Evolutionary conservation across 78 protist species (phyloP).

Genomic region (Dictyostelium citrinum): DNA sequence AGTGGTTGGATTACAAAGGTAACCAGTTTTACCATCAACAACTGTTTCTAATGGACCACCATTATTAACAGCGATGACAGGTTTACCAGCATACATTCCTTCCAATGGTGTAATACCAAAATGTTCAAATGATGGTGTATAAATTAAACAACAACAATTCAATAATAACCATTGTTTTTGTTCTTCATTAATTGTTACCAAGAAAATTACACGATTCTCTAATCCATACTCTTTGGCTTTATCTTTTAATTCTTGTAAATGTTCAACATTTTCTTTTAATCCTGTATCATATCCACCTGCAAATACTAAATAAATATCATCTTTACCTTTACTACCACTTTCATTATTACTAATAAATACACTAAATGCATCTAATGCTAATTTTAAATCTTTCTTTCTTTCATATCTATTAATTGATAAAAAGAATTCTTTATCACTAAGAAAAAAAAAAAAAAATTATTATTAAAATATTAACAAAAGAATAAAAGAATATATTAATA

Average conservation of each 20-base stretch:
- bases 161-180: constrained; percentile 66
- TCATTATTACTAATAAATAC: neutral
- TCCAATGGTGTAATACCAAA: constrained; percentile 99
- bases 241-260: constrained; percentile 76
- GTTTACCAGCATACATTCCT: constrained; percentile 77
- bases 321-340: neutral
- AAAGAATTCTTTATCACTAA: constrained; percentile 39
- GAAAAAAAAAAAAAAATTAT: neutral
- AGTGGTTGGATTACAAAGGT: constrained; percentile 47
- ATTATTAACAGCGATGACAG: constrained; percentile 90
- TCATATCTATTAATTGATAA: constrained; percentile 98
- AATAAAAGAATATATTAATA: neutral
- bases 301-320: constrained; percentile 58
- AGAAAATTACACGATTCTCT: constrained; percentile 16
- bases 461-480: neutral
- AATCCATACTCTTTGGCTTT: constrained; percentile 27
- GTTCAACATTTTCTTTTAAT: constrained; percentile 90
- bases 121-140: constrained; percentile 98
- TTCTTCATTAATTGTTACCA: constrained; percentile 60
- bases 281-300: constrained; percentile 96
- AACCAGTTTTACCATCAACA: constrained; percentile 79
- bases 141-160: constrained; percentile 83
- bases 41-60: constrained; percentile 97
- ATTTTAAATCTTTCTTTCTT: constrained; percentile 92
- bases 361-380: constrained; percentile 92